Evolutionary conservation across 2,329 filamentous ascomycete genomes (phyloP).

Genomic region (Monilinia aucupariae): DNA sequence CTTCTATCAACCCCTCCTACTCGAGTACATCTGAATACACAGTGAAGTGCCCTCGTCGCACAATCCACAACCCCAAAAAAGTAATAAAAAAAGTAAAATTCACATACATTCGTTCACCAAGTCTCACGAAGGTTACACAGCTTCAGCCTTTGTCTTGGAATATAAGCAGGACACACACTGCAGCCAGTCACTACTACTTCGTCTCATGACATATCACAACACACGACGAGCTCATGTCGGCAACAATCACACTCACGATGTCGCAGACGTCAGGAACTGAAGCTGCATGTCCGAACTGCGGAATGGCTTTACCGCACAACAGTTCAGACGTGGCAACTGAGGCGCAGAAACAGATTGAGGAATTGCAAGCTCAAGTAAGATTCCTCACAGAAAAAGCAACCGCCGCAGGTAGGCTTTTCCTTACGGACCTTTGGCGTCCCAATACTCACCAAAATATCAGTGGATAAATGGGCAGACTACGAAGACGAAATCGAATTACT

Average conservation of each 20-base stretch:
- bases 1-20: constrained; percentile 11
- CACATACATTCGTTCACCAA: neutral
- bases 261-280: constrained; percentile 20
- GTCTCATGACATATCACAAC: constrained; percentile 23
- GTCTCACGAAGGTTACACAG: neutral
- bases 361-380: constrained; percentile 66
- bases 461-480: constrained; percentile 68
- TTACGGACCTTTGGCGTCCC: neutral
- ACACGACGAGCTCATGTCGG: constrained; percentile 28
- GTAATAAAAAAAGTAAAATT: neutral
- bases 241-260: constrained; percentile 34
- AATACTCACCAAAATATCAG: constrained; percentile 32
- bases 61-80: no score
- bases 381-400: constrained; percentile 66
- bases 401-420: constrained; percentile 45
- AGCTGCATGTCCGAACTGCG: constrained; percentile 33
- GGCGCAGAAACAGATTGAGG: constrained; percentile 57
- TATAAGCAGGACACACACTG: neutral
- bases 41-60: neutral
- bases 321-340: constrained; percentile 27
- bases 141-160: constrained; percentile 2
- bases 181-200: neutral
- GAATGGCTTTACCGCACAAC: constrained; percentile 26
- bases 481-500: constrained; percentile 68
- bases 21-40: neutral